A percentile compares a stretch with the other conserved stretches of the same genome.
These are phyloP conservation scores for Gentiana dahurica DNA, from an alignment of 257 asterid species.

Conservation along the genomic window DNA sequence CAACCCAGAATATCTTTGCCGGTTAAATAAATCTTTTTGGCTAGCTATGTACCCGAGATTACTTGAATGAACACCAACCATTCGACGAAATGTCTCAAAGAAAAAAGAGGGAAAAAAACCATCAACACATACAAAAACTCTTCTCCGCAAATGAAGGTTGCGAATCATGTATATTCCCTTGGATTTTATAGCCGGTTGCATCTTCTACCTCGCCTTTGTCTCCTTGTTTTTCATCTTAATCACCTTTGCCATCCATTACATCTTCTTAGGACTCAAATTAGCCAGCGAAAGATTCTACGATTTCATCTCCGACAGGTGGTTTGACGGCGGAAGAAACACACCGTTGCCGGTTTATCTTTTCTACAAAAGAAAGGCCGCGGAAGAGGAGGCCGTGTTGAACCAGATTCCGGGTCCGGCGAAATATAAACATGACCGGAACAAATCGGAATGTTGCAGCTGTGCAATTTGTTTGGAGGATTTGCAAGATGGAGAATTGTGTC, in stretches of 20 bases:
- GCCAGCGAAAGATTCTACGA: not conserved
- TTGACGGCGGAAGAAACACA: not conserved
- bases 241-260: not conserved
- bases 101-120: too few relatives aligned
- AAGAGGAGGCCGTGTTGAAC: not conserved
- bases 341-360: not conserved
- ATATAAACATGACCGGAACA: not conserved
- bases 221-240: not conserved
- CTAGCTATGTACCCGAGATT: too few relatives aligned
- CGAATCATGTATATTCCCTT: too few relatives aligned
- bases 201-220: not conserved
- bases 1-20: too few relatives aligned
- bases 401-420: not conserved
- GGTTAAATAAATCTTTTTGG: too few relatives aligned
- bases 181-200: too few relatives aligned
- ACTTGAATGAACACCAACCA: too few relatives aligned
- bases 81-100: too few relatives aligned
- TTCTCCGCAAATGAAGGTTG: too few relatives aligned
- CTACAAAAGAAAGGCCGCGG: not conserved
- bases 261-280: not conserved
- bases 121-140: too few relatives aligned
- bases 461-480: slow-evolving; percentile 7
- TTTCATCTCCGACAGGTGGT: not conserved
- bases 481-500: slow-evolving; percentile 5
- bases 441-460: not conserved